Percentiles rank a stretch among this genome's conserved stretches.
Conservation (phyloP, 768 basidiomycete species). For the Boletus vermiculosoides region DNA sequence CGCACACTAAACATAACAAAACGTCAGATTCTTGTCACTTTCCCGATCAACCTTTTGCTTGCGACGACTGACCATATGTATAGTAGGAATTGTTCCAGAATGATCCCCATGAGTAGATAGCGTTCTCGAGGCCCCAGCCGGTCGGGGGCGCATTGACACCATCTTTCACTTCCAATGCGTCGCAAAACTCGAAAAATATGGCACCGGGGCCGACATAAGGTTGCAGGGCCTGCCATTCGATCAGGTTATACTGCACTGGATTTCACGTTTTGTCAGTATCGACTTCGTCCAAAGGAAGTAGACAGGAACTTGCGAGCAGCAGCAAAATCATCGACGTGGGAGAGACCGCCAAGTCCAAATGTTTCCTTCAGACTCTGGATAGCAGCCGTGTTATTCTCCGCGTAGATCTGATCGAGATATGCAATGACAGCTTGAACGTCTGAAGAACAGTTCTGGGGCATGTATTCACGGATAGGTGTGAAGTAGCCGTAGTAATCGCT, state of each 20-base stretch:
- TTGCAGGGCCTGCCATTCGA: constrained; percentile 68
- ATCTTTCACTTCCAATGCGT: constrained; percentile 39
- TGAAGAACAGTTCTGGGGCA: constrained; percentile 72
- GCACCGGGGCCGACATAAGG: constrained; percentile 45
- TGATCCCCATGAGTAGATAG: constrained; percentile 57
- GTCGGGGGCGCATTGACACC: constrained; percentile 40
- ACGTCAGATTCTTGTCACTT: neutral
- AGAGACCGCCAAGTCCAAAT: constrained; percentile 57
- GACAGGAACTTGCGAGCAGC: constrained; percentile 42
- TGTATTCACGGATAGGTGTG: constrained; percentile 64
- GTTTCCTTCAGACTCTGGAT: constrained; percentile 54
- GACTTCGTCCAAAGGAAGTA: too few species aligned
- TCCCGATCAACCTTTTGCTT: neutral
- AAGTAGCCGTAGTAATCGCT: constrained; percentile 50
- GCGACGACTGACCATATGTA: constrained; percentile 38
- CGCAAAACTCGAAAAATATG: constrained; percentile 40
- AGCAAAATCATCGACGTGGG: constrained; percentile 67
- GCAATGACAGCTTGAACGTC: constrained; percentile 65
- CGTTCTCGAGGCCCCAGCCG: constrained; percentile 64
- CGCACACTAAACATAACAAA: constrained; percentile 47
- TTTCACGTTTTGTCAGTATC: constrained; percentile 27
- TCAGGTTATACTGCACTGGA: constrained; percentile 49
- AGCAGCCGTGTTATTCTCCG: constrained; percentile 40
- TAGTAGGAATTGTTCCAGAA: constrained; percentile 56
- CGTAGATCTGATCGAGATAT: constrained; percentile 59